A percentile compares a stretch with the other conserved stretches of the same genome.
Evolutionary conservation across 495 filamentous ascomycete species (phyloP).

Genomic region (Daldinia caldariorum): DNA sequence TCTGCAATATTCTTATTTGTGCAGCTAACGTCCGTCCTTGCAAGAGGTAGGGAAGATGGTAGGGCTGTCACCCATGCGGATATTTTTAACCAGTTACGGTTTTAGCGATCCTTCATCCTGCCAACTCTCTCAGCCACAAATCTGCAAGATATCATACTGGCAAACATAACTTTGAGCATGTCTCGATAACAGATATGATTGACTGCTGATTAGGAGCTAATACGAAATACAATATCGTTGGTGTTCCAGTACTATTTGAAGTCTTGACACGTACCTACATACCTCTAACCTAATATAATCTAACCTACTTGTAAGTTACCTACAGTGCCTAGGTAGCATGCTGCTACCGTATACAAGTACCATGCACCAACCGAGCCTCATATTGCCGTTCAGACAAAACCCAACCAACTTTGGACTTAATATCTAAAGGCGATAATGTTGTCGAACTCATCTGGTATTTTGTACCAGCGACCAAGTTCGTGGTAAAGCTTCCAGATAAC

Average conservation of each 20-base stretch:
- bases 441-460: slow-evolving; percentile 64
- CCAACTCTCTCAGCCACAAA: background rate
- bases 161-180: background rate
- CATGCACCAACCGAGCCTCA: background rate
- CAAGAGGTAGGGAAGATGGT: background rate
- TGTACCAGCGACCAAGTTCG: slow-evolving; percentile 46
- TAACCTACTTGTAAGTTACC: no score
- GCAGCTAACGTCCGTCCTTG: background rate
- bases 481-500: slow-evolving; percentile 59
- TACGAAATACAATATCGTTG: background rate
- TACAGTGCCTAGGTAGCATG: background rate
- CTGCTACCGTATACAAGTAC: background rate
- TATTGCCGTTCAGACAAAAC: background rate
- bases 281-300: no score
- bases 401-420: slow-evolving; percentile 12
- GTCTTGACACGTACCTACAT: background rate
- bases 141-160: background rate
- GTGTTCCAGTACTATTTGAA: background rate
- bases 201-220: background rate
- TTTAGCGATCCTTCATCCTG: background rate
- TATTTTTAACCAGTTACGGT: background rate
- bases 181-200: background rate
- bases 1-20: background rate
- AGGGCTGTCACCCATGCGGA: no score
- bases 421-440: slow-evolving; percentile 53